Evolutionary conservation across 73 alveolate species (phyloP).

Genomic region (Stentor roeselii): DNA sequence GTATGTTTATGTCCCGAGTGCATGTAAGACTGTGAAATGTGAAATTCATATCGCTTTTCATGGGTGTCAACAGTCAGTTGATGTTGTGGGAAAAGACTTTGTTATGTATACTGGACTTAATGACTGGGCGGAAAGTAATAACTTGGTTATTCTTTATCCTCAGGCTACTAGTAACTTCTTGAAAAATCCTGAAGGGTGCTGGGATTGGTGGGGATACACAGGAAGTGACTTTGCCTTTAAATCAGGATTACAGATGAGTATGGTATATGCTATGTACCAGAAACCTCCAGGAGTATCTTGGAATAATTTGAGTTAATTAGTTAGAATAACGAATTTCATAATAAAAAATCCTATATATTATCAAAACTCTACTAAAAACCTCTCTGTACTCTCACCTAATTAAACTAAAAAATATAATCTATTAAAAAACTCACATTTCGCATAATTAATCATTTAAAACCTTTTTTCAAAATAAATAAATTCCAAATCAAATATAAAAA

Average conservation of each 20-base stretch:
- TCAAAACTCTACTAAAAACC: too few species aligned
- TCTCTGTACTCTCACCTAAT: too few species aligned
- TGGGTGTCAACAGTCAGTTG: constrained; percentile 47
- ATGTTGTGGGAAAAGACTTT: constrained; percentile 33
- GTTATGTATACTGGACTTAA: constrained; percentile 44
- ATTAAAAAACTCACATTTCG: too few species aligned
- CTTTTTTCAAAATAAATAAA: too few species aligned
- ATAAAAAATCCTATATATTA: too few species aligned
- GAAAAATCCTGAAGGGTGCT: constrained; percentile 44
- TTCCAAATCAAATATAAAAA: too few species aligned
- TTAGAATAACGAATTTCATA: too few species aligned
- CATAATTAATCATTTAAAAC: too few species aligned
- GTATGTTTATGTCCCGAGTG: constrained; percentile 46
- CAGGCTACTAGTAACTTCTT: constrained; percentile 30
- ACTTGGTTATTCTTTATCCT: constrained; percentile 51
- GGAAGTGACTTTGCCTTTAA: constrained; percentile 36
- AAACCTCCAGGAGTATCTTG: neutral
- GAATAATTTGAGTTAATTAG: too few species aligned
- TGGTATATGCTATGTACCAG: constrained; percentile 28
- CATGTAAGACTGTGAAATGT: constrained; percentile 37
- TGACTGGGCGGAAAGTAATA: constrained; percentile 56
- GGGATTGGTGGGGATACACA: constrained; percentile 66
- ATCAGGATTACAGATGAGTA: constrained; percentile 31
- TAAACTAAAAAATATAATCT: too few species aligned
- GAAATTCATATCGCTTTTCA: constrained; percentile 48